Conservation (phyloP, 148 eudicot species). For the Rheum nobile region DNA sequence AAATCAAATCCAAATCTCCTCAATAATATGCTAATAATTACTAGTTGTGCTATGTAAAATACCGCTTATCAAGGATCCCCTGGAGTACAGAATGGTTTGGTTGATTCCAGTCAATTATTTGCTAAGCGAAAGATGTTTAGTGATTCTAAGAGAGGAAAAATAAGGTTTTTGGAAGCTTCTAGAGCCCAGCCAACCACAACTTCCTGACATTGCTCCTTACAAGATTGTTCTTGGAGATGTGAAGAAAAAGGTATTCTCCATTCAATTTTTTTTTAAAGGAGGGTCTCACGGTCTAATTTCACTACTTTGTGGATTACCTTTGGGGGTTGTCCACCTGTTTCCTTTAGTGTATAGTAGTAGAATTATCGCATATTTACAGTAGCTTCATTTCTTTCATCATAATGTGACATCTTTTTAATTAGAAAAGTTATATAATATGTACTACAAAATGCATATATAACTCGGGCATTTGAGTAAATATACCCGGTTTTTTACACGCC, state of each 20-base stretch:
- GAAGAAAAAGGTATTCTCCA: constrained; percentile 56
- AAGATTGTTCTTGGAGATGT: constrained; percentile 77
- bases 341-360: not conserved
- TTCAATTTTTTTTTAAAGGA: not conserved
- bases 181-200: constrained; percentile 62
- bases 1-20: too few species aligned
- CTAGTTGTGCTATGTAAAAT: too few species aligned
- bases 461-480: too few species aligned
- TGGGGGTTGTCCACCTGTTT: not conserved
- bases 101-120: constrained; percentile 26
- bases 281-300: not conserved
- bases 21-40: too few species aligned
- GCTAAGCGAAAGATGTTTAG: constrained; percentile 61
- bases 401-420: not conserved
- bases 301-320: not conserved
- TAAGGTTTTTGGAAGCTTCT: constrained; percentile 83
- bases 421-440: not conserved
- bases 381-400: not conserved
- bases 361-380: not conserved
- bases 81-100: constrained; percentile 23
- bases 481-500: too few species aligned
- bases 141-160: constrained; percentile 57
- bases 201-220: constrained; percentile 70
- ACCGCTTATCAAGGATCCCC: too few species aligned
- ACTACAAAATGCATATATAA: too few species aligned